Base-by-base conservation (phyloP, 352 stramenopile species). In the Phytophthora palmivora region DNA sequence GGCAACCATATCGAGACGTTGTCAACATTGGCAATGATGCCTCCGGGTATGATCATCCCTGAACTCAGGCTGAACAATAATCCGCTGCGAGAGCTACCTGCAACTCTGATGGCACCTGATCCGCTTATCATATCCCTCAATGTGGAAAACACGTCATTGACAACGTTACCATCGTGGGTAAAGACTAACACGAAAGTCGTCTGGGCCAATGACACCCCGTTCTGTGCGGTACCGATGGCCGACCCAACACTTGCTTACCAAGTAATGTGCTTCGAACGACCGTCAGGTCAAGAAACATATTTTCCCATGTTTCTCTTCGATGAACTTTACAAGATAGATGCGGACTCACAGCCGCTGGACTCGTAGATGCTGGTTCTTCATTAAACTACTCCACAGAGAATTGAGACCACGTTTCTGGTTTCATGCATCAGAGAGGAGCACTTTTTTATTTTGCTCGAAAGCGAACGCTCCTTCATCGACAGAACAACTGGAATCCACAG, bases 121-220 rank as follows among this genome's bases (percentile, higher is more conserved):
- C 16, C 63, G 10, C 32, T 63, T 10, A 44, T 71, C 15, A 67
- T 63, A 49, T 66, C 55, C 2, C 9, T 71, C 12, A 63, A 55
- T n/a, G 45, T 67, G 11, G 28, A 71, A 44, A 42, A 47, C 19
- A 63, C 56, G 7, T 48, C 24, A 12, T 8, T 67, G 11, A 63
- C 49, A 8, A 37, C 36, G 2, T 47, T 71, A 18, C 49, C 49
- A 22, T 28, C 15, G 2, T 71, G 56, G 63, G 56, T 67, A 2
- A 72, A 58, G 32, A 68, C 44, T 3, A 60, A 68, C 8, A 72
- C 57, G 10, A 53, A 63, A 18, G 44, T 58, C 12, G 48, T 67
- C 15, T 63, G 50, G 49, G 49, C 50, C 2, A 33, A 19, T 15
- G 37, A 42, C 19, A 67, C 57, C 4, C 63, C 63, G 5, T 59